Percentiles rank a stretch among this genome's conserved stretches.
phyloP scores from a whole-genome alignment of 257 asterid species.

The Eustoma russellianum region DNA sequence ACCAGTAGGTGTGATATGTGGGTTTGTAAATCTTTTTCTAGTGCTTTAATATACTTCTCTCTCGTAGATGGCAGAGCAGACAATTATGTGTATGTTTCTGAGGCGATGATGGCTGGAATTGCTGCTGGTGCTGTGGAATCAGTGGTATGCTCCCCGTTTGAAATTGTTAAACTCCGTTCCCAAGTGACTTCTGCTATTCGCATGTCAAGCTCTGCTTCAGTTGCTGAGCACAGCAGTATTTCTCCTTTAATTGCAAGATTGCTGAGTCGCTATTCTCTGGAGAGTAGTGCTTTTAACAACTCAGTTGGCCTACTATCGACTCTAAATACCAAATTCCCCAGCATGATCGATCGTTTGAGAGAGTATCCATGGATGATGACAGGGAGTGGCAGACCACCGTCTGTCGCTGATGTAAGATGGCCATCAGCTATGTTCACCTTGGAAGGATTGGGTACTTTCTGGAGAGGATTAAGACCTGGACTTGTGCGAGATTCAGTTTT shows the following conservation, averaged over 20 bases:
- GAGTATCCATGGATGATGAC: constrained; percentile 98
- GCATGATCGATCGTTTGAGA: constrained; percentile 48
- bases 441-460: constrained; percentile 82
- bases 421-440: constrained; percentile 49
- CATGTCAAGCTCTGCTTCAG: constrained; percentile 19
- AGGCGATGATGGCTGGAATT: constrained; percentile 86
- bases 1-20: not conserved
- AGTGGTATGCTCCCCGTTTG: constrained; percentile 49
- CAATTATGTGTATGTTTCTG: constrained; percentile 32
- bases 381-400: constrained; percentile 89
- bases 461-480: constrained; percentile 89
- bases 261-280: constrained; percentile 58
- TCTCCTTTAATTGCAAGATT: constrained; percentile 52
- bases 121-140: constrained; percentile 62
- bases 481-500: constrained; percentile 77
- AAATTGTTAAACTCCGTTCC: constrained; percentile 73
- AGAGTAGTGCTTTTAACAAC: constrained; percentile 47
- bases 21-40: not conserved
- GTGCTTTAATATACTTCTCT: not conserved
- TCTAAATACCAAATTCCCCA: constrained; percentile 45
- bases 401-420: constrained; percentile 53
- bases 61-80: constrained; percentile 61
- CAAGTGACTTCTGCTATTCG: constrained; percentile 91
- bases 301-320: constrained; percentile 60
- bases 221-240: constrained; percentile 32